These are phyloP conservation scores for Cnidoscolus chayamansa DNA, from an alignment of 441 rosid genomes.

Conservation along the genomic window DNA sequence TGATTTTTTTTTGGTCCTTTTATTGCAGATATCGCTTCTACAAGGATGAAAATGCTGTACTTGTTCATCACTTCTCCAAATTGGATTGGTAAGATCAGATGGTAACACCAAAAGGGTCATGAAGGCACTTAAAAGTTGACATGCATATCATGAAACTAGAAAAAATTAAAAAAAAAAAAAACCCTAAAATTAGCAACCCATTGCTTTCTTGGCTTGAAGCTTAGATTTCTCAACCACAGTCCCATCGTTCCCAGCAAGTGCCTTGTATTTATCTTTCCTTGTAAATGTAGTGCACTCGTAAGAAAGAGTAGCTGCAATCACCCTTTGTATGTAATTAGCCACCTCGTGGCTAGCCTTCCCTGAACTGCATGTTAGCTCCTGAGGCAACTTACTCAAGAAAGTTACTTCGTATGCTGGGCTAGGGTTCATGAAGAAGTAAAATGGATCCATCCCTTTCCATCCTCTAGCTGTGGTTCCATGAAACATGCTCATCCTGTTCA, in stretches of 20 bases:
- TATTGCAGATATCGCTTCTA: background rate
- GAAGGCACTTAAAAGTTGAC: background rate
- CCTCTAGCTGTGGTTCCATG: conserved; percentile 49
- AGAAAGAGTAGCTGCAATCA: conserved; percentile 41
- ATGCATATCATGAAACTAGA: background rate
- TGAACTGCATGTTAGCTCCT: conserved; percentile 32
- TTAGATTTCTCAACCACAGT: conserved; percentile 31
- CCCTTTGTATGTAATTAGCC: conserved; percentile 46
- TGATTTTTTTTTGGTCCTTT: background rate
- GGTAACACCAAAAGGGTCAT: background rate
- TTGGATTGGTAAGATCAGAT: background rate
- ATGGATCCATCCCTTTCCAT: conserved; percentile 54
- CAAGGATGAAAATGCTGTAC: background rate
- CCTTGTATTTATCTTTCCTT: conserved; percentile 43
- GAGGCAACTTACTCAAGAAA: conserved; percentile 39
- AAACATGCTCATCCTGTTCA: conserved; percentile 47
- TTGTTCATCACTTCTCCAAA: background rate
- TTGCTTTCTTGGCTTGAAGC: conserved; percentile 22
- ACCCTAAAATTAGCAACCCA: conserved; percentile 28
- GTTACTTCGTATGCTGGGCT: conserved; percentile 44
- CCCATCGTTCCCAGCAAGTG: conserved; percentile 51
- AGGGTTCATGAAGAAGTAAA: conserved; percentile 53
- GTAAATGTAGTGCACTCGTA: conserved; percentile 47
- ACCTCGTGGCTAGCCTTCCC: conserved; percentile 49
- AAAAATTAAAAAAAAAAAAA: background rate